These are phyloP conservation scores for Wallacemonas sp. DNA, from an alignment of 208 protist genomes.

Conservation along the genomic window DNA sequence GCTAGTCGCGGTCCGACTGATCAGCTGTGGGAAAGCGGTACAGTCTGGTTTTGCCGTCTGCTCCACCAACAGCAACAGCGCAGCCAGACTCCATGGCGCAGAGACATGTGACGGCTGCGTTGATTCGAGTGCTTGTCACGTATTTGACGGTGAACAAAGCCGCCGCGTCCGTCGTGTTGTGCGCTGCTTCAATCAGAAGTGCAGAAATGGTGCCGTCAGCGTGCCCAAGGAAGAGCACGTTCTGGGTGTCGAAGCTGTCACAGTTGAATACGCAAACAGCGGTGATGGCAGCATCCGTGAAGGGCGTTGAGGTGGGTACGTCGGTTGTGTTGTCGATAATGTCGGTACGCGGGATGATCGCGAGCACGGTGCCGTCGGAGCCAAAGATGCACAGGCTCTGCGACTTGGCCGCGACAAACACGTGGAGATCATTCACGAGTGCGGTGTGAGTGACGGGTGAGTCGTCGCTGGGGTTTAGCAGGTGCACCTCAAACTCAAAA, in stretches of 20 bases:
- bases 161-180: background rate
- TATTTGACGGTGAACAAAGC: background rate
- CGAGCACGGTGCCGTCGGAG: conserved; percentile 35
- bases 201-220: conserved; percentile 25
- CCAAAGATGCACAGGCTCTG: conserved; percentile 42
- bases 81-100: background rate
- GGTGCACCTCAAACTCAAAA: conserved; percentile 37
- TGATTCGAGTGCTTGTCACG: background rate
- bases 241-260: conserved; percentile 20
- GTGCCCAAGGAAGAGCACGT: conserved; percentile 39
- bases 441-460: conserved; percentile 34
- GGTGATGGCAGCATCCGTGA: conserved; percentile 9
- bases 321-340: background rate
- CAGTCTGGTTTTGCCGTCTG: conserved; percentile 20
- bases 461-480: conserved; percentile 11
- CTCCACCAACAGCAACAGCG: conserved; percentile 23
- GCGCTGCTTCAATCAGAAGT: conserved; percentile 17
- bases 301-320: background rate
- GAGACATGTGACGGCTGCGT: background rate
- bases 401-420: conserved; percentile 44
- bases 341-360: conserved; percentile 17
- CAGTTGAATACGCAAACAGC: conserved; percentile 31
- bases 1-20: conserved; percentile 9
- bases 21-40: background rate
- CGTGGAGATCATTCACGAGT: conserved; percentile 25